phyloP scores from a whole-genome alignment of 805 yeast genomes.

The Nadsonia fulvescens region DNA sequence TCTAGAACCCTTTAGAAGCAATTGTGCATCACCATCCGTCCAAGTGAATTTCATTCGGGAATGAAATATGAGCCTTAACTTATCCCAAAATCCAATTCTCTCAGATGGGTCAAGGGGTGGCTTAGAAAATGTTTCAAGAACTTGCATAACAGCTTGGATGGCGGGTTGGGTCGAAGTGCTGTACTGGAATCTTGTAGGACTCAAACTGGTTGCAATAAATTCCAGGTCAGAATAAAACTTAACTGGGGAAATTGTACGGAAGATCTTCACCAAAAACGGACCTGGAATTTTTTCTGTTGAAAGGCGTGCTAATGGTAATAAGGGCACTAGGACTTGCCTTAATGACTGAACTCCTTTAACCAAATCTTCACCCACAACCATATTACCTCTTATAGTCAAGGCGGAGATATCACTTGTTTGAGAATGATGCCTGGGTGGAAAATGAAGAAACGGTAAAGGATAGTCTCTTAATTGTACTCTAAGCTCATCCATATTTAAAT shows the following conservation, averaged over 20 bases:
- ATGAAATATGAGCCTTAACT: conserved; percentile 56
- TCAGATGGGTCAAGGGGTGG: conserved; percentile 80
- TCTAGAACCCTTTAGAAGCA: conserved; percentile 43
- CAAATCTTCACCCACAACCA: conserved; percentile 52
- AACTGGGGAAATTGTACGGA: conserved; percentile 60
- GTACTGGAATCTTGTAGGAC: conserved; percentile 60
- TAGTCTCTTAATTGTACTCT: conserved; percentile 66
- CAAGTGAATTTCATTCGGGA: conserved; percentile 43
- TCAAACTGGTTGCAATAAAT: conserved; percentile 33
- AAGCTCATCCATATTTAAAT: conserved; percentile 39
- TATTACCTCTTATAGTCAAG: conserved; percentile 35
- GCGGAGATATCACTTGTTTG: conserved; percentile 21
- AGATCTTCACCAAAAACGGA: conserved; percentile 41
- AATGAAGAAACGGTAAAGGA: conserved; percentile 64
- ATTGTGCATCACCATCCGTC: conserved; percentile 25
- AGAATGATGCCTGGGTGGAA: conserved; percentile 33
- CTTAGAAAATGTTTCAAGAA: conserved; percentile 68
- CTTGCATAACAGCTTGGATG: conserved; percentile 58
- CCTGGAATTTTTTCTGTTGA: conserved; percentile 20
- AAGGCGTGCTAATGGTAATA: conserved; percentile 25
- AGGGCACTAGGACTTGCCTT: conserved; percentile 43
- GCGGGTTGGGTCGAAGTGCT: conserved; percentile 75
- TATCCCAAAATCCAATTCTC: conserved; percentile 87
- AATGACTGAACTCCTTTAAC: conserved; percentile 31
- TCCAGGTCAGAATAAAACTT: conserved; percentile 49